Evolutionary conservation across 306 rosid species (phyloP), one percentile per base, ranked within the genome.

Genomic region (Corylus heterophylla): DNA sequence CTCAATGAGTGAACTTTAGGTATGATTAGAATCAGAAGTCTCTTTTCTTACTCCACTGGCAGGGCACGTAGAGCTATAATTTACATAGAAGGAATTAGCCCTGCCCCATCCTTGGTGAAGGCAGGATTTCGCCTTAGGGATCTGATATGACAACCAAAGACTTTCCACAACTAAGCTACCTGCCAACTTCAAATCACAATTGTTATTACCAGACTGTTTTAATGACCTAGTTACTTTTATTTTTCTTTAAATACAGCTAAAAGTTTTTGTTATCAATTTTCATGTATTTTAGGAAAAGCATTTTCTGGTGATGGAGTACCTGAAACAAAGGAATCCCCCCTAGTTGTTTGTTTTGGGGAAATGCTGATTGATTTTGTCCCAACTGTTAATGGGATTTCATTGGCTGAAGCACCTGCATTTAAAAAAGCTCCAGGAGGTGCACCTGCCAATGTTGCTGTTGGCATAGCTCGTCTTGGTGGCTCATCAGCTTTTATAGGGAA

Each of bases 361-460:
- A 78, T 95, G 95, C 92, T 95, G 77, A 92, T 95, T 86, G 98
- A 95, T 86, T 92, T 95, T 35, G 98, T 95, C 80, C 98, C 98
- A 61, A 92, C 96, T 37, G 45, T 42, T 25, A 95, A 2, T 64
- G 98, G 98, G 59, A 79, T 95, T 76, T 88, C 98, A 76, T 86
- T 95, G 89, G 93, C 98, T 44, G 98, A 92, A 69, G 89, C 96
- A 49, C 92, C 98, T 78, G 98, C 96, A 3, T 95, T 92, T 82
- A 87, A 95, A 79, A 95, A 95, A 83, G 98, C 98, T 81, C 88
- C 98, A 12, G 98, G 98, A 29, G 98, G 98, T 72, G 98, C 97
- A 74, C 98, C 97, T 81, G 98, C 98, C 27, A 94, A 94, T 84
- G 98, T 94, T 83, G 97, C 98, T 20, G 98, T 94, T 62, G 98